A percentile compares a stretch with the other conserved stretches of the same genome.
phyloP scores from a whole-genome alignment of 805 yeast genomes.

The Danielozyma ontarioensis region DNA sequence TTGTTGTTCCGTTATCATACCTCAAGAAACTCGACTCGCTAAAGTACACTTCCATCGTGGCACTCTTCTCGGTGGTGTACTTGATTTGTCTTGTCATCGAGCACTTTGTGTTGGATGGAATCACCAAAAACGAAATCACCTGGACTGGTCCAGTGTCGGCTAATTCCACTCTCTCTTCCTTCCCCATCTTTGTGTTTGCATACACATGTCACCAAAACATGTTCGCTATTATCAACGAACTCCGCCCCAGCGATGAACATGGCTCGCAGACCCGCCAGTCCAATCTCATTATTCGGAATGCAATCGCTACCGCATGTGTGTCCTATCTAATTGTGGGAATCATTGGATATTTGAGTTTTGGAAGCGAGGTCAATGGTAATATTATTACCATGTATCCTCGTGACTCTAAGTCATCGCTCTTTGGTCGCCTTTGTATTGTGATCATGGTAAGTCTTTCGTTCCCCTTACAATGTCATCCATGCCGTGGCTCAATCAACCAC shows the following conservation, averaged over 20 bases:
- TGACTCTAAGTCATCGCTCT: slow-evolving; percentile 40
- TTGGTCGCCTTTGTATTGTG: slow-evolving; percentile 60
- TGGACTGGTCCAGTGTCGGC: slow-evolving; percentile 38
- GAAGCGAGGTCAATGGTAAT: slow-evolving; percentile 60
- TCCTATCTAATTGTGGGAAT: slow-evolving; percentile 64
- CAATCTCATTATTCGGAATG: slow-evolving; percentile 46
- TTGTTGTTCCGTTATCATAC: slow-evolving; percentile 61
- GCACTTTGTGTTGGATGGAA: slow-evolving; percentile 35
- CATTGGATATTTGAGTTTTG: slow-evolving; percentile 70
- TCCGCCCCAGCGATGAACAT: slow-evolving; percentile 31
- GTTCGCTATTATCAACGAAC: slow-evolving; percentile 70
- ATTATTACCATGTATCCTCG: slow-evolving; percentile 63
- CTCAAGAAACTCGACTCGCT: slow-evolving; percentile 62
- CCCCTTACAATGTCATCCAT: slow-evolving; percentile 80
- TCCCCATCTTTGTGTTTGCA: slow-evolving; percentile 74
- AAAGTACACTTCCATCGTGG: slow-evolving; percentile 66
- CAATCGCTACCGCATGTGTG: slow-evolving; percentile 49
- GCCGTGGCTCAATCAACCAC: slow-evolving; percentile 68
- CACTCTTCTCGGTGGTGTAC: slow-evolving; percentile 61
- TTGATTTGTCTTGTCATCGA: slow-evolving; percentile 50
- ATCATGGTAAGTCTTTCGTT: slow-evolving; percentile 71
- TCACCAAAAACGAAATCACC: slow-evolving; percentile 11
- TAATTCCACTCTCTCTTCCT: slow-evolving; percentile 48
- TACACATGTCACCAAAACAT: slow-evolving; percentile 80
- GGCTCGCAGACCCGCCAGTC: slow-evolving; percentile 42